phyloP scores from a whole-genome alignment of 176 grass and related monocot genomes.

The Cenchrus americanus region DNA sequence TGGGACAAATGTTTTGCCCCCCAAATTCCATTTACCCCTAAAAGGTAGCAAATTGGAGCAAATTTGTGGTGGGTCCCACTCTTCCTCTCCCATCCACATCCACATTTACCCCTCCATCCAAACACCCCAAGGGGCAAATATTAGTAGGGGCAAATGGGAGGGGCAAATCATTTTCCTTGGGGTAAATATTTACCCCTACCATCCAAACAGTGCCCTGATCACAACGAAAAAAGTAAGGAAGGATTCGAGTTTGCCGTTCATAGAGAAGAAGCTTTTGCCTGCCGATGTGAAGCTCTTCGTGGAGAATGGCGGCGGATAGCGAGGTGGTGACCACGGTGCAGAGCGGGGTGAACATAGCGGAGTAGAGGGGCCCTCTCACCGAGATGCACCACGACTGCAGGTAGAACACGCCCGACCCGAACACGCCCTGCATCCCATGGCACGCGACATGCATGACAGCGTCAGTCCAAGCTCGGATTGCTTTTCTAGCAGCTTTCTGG shows the following conservation, averaged over 20 bases:
- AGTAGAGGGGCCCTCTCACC: conserved; percentile 65
- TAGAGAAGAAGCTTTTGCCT: conserved; percentile 26
- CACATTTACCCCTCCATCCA: no score
- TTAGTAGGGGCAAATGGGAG: no score
- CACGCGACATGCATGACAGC: background rate
- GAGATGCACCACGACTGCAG: conserved; percentile 78
- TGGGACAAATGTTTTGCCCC: no score
- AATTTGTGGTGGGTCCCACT: no score
- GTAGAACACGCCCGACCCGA: conserved; percentile 72
- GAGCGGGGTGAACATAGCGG: conserved; percentile 78
- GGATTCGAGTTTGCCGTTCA: background rate
- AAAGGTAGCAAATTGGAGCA: no score
- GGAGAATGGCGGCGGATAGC: conserved; percentile 46
- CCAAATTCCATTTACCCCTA: no score
- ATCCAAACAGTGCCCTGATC: no score
- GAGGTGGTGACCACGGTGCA: conserved; percentile 59
- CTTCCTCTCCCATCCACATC: no score
- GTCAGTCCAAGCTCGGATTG: background rate
- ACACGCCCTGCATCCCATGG: conserved; percentile 42
- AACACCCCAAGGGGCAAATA: no score
- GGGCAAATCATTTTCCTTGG: no score
- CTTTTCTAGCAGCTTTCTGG: no score
- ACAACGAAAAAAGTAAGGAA: background rate
- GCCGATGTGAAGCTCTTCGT: conserved; percentile 63
- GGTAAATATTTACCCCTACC: no score